Conservation (phyloP, 306 rosid species). For the Begonia masoniana region DNA sequence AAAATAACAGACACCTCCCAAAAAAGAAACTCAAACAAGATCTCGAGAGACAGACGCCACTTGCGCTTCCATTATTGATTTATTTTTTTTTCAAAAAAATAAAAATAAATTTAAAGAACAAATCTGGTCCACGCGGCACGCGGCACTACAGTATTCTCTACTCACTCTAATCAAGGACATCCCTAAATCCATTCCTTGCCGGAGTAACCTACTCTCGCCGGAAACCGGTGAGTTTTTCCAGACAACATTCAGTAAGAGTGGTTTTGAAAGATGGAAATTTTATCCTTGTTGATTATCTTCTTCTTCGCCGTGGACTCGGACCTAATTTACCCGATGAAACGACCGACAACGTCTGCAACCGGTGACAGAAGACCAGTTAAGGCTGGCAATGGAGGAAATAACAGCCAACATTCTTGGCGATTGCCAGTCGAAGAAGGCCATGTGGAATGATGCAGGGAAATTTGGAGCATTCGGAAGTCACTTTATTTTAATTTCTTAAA, state of each 20-base stretch:
- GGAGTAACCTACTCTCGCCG: too few species aligned
- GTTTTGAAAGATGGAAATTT: too few species aligned
- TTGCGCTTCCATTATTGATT: constrained; percentile 11
- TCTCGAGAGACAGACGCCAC: constrained; percentile 4
- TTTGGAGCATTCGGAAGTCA: constrained; percentile 12
- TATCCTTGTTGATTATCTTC: not conserved
- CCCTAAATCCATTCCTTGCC: too few species aligned
- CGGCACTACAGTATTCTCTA: too few species aligned
- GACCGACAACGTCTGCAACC: constrained; percentile 45
- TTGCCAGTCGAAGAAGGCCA: constrained; percentile 47
- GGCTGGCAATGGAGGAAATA: not conserved
- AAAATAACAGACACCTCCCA: constrained; percentile 25
- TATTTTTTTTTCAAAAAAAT: not conserved
- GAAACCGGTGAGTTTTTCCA: too few species aligned
- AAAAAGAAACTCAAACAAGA: constrained; percentile 18
- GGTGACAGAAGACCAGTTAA: constrained; percentile 26
- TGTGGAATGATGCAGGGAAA: constrained; percentile 15
- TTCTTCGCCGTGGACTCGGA: not conserved
- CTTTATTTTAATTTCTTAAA: not conserved
- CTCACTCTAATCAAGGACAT: too few species aligned
- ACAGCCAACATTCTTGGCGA: constrained; percentile 51
- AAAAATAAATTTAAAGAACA: too few species aligned
- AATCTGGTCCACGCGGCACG: too few species aligned
- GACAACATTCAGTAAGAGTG: too few species aligned
- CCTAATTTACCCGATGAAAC: too few species aligned